phyloP scores from a whole-genome alignment of 116 monocot species.

The Zostera marina region DNA sequence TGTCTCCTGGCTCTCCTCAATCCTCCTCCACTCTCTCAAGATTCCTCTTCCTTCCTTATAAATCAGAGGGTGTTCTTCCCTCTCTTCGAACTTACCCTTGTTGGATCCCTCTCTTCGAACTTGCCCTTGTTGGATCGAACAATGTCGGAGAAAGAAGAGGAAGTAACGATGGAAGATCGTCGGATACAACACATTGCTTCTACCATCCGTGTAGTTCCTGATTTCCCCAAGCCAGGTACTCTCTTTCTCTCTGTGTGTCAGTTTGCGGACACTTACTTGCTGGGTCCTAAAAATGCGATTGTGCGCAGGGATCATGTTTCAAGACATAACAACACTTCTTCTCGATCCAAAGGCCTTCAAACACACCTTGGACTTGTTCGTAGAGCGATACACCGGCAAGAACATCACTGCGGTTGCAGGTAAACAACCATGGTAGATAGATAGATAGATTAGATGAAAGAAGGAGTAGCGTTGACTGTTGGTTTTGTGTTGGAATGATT shows the following conservation, averaged over 20 bases:
- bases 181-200: conserved; percentile 36
- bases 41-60: too few species aligned
- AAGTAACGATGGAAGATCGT: conserved; percentile 19
- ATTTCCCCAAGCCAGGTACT: conserved; percentile 63
- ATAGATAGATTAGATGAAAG: too few species aligned
- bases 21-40: neutral
- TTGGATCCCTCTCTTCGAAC: neutral
- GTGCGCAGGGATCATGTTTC: conserved; percentile 72
- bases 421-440: neutral
- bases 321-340: conserved; percentile 84
- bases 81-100: neutral
- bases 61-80: neutral
- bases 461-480: too few species aligned
- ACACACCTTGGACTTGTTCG: conserved; percentile 56
- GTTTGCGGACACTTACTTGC: neutral
- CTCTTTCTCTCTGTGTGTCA: neutral
- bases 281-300: too few species aligned
- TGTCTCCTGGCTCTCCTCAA: too few species aligned
- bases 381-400: conserved; percentile 56
- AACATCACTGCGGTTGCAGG: conserved; percentile 62
- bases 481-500: neutral
- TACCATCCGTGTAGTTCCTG: conserved; percentile 58
- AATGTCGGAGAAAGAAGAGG: conserved; percentile 5
- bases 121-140: neutral
- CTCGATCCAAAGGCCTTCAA: conserved; percentile 58